Evolutionary conservation across 805 yeast genomes (phyloP).

Genomic region (Phaffomyces antillensis): DNA sequence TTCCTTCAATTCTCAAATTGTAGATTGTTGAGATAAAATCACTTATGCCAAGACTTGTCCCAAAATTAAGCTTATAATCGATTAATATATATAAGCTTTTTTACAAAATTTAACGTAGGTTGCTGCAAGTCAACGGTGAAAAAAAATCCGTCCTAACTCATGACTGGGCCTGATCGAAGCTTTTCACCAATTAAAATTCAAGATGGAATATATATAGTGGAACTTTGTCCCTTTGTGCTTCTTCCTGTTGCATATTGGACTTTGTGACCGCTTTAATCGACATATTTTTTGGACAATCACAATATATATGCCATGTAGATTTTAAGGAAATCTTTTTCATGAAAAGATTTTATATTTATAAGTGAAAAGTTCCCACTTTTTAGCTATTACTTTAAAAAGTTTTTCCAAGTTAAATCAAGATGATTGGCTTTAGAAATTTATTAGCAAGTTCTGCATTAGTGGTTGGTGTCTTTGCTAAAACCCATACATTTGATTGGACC

Average conservation of each 20-base stretch:
- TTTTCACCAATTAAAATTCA: too few relatives aligned
- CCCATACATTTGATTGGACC: constrained; percentile 30
- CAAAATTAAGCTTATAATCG: neutral
- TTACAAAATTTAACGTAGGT: neutral
- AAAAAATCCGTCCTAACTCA: too few relatives aligned
- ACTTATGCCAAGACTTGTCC: too few relatives aligned
- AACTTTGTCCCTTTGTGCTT: too few relatives aligned
- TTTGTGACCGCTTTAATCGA: neutral
- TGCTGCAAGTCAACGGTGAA: neutral
- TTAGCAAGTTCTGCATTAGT: constrained; percentile 1
- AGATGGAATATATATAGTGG: too few relatives aligned
- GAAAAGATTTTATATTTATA: neutral
- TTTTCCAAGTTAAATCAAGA: neutral
- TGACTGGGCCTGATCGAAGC: too few relatives aligned
- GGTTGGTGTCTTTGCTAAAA: constrained; percentile 7
- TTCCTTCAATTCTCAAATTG: neutral
- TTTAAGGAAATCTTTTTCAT: too few relatives aligned
- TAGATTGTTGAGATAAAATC: neutral
- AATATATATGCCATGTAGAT: too few relatives aligned
- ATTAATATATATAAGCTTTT: neutral
- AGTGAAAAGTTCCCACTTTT: neutral
- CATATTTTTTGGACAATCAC: neutral
- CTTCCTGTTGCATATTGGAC: too few relatives aligned
- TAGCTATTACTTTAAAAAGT: neutral
- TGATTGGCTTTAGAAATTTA: constrained; percentile 7